A percentile compares a stretch with the other conserved stretches of the same genome.
These are phyloP conservation scores for Aspergillus spinulosporus DNA, from an alignment of 2,329 filamentous ascomycete genomes.

Conservation along the genomic window DNA sequence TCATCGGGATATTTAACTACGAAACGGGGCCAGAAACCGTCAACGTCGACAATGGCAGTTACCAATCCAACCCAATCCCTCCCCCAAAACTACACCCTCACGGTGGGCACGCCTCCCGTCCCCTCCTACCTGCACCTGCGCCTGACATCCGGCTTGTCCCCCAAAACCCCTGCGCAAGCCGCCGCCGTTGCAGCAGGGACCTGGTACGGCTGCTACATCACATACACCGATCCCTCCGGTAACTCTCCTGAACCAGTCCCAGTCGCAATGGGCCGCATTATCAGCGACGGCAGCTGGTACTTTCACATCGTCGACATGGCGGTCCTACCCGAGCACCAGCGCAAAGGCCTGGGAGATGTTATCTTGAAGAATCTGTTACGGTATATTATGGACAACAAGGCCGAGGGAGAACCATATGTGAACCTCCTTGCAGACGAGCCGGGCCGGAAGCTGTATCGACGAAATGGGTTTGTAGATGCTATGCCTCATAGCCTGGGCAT, in stretches of 20 bases:
- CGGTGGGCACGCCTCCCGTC: conserved; percentile 37
- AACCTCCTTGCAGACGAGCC: conserved; percentile 49
- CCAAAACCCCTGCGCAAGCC: conserved; percentile 42
- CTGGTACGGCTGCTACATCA: conserved; percentile 49
- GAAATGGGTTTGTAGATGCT: conserved; percentile 50
- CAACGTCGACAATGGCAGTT: too few relatives aligned
- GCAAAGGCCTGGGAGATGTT: conserved; percentile 49
- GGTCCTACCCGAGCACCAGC: conserved; percentile 52
- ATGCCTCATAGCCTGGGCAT: conserved; percentile 42
- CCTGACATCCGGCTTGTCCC: conserved; percentile 36
- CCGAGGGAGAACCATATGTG: conserved; percentile 42
- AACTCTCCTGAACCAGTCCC: not conserved
- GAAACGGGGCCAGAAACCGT: too few relatives aligned
- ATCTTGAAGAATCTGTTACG: conserved; percentile 48
- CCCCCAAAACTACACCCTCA: conserved; percentile 40
- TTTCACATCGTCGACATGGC: conserved; percentile 55
- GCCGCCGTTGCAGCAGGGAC: conserved; percentile 37
- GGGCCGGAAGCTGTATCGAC: conserved; percentile 48
- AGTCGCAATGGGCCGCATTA: conserved; percentile 54
- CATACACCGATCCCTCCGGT: conserved; percentile 20
- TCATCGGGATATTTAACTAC: too few relatives aligned
- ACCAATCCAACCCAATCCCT: conserved; percentile 15
- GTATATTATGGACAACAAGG: conserved; percentile 45
- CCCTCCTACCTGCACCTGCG: conserved; percentile 43
- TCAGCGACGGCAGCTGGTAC: conserved; percentile 56